phyloP scores from a whole-genome alignment of 768 basidiomycete genomes.

The Artomyces pyxidatus region DNA sequence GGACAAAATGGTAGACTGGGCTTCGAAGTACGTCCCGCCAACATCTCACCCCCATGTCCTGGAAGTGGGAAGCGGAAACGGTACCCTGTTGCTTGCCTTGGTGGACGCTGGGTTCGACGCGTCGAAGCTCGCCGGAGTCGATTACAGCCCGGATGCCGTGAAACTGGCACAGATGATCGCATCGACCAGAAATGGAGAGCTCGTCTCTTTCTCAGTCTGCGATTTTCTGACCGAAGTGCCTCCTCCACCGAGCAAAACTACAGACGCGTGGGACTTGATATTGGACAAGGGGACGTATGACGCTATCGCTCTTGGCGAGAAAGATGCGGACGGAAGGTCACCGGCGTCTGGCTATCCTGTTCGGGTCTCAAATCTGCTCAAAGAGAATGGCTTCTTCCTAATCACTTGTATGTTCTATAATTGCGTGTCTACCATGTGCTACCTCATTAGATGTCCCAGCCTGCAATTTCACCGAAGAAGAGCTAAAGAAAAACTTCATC shows the following conservation, averaged over 20 bases:
- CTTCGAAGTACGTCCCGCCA: conserved; percentile 43
- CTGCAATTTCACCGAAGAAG: conserved; percentile 81
- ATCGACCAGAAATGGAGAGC: conserved; percentile 27
- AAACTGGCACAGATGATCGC: conserved; percentile 55
- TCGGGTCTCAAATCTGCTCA: conserved; percentile 48
- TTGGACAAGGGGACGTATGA: conserved; percentile 89
- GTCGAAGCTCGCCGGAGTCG: conserved; percentile 51
- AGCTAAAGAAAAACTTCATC: conserved; percentile 49
- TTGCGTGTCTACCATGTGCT: not conserved
- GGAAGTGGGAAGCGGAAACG: conserved; percentile 79
- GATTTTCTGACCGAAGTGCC: conserved; percentile 60
- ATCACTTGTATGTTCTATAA: conserved; percentile 61
- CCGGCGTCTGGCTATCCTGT: conserved; percentile 54
- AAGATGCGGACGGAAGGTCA: conserved; percentile 42
- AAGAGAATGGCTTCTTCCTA: conserved; percentile 61
- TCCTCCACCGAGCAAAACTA: conserved; percentile 17
- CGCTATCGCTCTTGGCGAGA: conserved; percentile 67
- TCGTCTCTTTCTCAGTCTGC: conserved; percentile 48
- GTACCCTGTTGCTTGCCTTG: conserved; percentile 65
- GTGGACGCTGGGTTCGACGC: conserved; percentile 56
- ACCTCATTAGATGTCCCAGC: conserved; percentile 21
- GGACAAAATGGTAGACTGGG: conserved; percentile 78
- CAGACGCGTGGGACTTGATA: conserved; percentile 56
- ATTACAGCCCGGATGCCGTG: conserved; percentile 71
- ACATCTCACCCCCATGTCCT: conserved; percentile 43